Base-by-base conservation (phyloP, 2,329 filamentous ascomycete genomes). In the Escovopsis sp. region DNA sequence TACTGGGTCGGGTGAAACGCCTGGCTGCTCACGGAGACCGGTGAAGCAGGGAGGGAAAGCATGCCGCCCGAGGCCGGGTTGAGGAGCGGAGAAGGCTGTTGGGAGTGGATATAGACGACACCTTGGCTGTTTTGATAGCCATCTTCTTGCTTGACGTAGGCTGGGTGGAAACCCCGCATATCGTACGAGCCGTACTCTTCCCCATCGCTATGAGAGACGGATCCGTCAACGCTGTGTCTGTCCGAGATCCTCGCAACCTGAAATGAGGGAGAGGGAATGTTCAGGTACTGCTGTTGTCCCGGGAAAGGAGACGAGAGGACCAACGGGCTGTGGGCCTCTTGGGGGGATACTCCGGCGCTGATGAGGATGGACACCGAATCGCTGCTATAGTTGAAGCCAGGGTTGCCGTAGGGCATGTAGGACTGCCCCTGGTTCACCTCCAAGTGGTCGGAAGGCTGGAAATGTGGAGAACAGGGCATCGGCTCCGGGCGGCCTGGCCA, bases 311-410 rank as follows among this genome's bases (percentile, higher is more conserved):
- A 78, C 30, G 73, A 72, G 42, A 78, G 61, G 50, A 68, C 64
- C 54, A 77, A 55, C 12, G 74, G 72, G 55, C 69, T 77, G 51
- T 71, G 63, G 37, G 68, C 66, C 37, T 62, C 66, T 37, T 59
- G 59, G 11, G 67, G 65, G 15, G 66, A 32, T 7, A 32, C 61
- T 23, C 66, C 58, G 44, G 72, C 65, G 8, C 67, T 62, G 47
- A 68, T 66, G 52, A 77, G 62, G 51, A 74, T 63, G 26, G 74
- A 72, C 55, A 80, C 63, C 49, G 77, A 72, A 55, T 80, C 76
- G 42, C 73, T 69, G 57, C 75, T 79, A 65, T 78, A 80, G 61
- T 68, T 77, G 59, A 80, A 79, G 23, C 71, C 64, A 12, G 72
- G 69, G 50, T 72, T 77, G 33, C 68, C 65, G 44, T 77, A 79